Evolutionary conservation across 1,284 basidiomycete species (phyloP).

Genomic region (Entoloma clypeatum): DNA sequence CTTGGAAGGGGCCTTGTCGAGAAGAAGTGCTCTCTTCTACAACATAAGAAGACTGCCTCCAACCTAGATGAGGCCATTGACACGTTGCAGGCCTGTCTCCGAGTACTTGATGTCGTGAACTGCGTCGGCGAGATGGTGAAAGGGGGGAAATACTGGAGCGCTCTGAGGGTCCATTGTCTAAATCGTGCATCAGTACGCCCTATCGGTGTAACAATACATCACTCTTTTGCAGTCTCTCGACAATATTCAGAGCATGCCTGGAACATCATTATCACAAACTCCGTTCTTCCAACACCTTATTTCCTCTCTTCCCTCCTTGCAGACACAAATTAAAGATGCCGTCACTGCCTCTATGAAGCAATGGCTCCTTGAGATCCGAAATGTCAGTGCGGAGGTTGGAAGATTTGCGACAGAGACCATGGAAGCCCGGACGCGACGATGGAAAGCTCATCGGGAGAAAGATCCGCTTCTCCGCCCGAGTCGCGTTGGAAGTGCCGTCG

Average conservation of each 20-base stretch:
- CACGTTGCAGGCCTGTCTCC: constrained; percentile 86
- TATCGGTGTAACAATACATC: constrained; percentile 27
- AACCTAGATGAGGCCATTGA: constrained; percentile 98
- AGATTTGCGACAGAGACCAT: constrained; percentile 88
- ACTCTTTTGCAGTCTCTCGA: constrained; percentile 71
- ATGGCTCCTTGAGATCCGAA: constrained; percentile 95
- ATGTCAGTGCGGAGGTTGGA: constrained; percentile 85
- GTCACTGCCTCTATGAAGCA: constrained; percentile 96
- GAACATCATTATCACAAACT: constrained; percentile 87
- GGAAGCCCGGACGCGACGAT: constrained; percentile 80
- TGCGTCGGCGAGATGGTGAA: constrained; percentile 91
- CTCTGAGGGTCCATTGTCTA: constrained; percentile 75
- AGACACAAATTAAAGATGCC: constrained; percentile 85
- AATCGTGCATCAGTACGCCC: constrained; percentile 22
- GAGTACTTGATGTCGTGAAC: constrained; percentile 93
- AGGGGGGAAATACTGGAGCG: constrained; percentile 94
- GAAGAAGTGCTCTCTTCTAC: constrained; percentile 87
- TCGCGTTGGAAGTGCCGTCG: constrained; percentile 91
- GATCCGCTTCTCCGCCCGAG: constrained; percentile 72
- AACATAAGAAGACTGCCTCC: constrained; percentile 86
- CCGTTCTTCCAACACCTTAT: constrained; percentile 92
- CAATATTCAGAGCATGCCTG: constrained; percentile 89
- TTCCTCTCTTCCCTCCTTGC: constrained; percentile 87
- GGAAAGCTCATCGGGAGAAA: constrained; percentile 79
- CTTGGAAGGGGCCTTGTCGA: constrained; percentile 83